Base-by-base conservation (phyloP, 108 stramenopile genomes). In the Skeletonema marinoi region DNA sequence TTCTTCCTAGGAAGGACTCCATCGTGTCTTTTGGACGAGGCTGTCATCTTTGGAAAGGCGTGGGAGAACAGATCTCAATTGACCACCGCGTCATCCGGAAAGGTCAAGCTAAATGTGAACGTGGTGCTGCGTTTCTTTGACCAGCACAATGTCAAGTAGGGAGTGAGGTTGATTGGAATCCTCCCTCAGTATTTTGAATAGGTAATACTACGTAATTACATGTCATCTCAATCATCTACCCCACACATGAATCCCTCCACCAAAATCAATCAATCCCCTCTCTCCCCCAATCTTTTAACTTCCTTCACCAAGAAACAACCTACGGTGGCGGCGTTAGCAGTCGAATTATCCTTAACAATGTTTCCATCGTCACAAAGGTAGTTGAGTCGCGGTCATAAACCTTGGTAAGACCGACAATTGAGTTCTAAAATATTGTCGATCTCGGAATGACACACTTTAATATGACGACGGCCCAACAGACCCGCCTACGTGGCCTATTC, bases 401-500 rank as follows among this genome's bases (percentile, higher is more conserved):
- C 68, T 51, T 19, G 6, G 64, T 19, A 10, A 35, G 54, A 54
- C 51, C 7, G 11, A 41, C 39, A 11, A 11, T n/a, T 41, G 39
- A 12, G 39, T 41, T 6, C 39, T 10, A 9, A 1, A 9, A 41
- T 46, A 51, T 19, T 19, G 50, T n/a, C 39, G 19, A 29, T 31
- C 59, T 61, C 59, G 73, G 79, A 69, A 60, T 80, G 73, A 66
- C 72, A 82, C 72, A 77, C 72, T 76, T 70, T 70, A 80, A 80
- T 80, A 74, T 62, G 54, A 82, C 93, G 93, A 92, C 92, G 89
- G 89, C 78, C 91, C 74, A 71, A 88, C 89, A 88, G 90, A 88
- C 88, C 82, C 77, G 46, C 90, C 60, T 91, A 90, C 93, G 87
- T 79, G 87, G 88, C 90, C 88, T 89, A 90, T 87, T 85, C 78